Percentiles rank a stretch among this genome's conserved stretches.
These are phyloP conservation scores for Dionaea muscipula DNA, from an alignment of 179 eudicot genomes.

Conservation along the genomic window DNA sequence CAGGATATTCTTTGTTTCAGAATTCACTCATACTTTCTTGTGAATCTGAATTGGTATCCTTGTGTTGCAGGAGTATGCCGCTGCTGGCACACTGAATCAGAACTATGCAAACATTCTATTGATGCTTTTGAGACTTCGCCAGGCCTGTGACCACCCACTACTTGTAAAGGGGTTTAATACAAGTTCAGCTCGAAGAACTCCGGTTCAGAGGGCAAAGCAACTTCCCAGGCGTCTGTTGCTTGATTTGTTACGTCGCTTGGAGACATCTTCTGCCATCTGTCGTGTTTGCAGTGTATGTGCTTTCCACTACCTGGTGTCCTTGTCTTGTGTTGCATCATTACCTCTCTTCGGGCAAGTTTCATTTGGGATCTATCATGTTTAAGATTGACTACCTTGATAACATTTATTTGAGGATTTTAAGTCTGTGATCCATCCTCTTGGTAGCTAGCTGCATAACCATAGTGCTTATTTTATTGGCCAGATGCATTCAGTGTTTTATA, in stretches of 20 bases:
- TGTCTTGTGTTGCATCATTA: not conserved
- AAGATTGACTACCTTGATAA: not conserved
- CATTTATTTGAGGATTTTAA: not conserved
- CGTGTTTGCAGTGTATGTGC: slow-evolving; percentile 54
- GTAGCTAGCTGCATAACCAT: too few species aligned
- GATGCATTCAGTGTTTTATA: too few species aligned
- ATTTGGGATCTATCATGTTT: not conserved
- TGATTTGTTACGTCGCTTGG: slow-evolving; percentile 45
- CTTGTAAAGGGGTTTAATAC: slow-evolving; percentile 65
- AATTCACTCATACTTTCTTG: not conserved
- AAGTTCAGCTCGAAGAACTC: slow-evolving; percentile 42
- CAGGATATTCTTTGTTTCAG: too few species aligned
- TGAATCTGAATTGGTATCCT: not conserved
- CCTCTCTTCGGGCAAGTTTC: not conserved
- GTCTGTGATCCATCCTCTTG: not conserved
- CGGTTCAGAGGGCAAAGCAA: slow-evolving; percentile 44
- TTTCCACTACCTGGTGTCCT: slow-evolving; percentile 6
- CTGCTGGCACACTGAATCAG: slow-evolving; percentile 86
- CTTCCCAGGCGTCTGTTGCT: slow-evolving; percentile 47
- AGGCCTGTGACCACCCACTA: slow-evolving; percentile 97
- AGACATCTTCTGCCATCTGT: slow-evolving; percentile 54
- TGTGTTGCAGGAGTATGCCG: slow-evolving; percentile 76
- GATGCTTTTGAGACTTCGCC: slow-evolving; percentile 97
- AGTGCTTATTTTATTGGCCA: too few species aligned
- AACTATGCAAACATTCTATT: slow-evolving; percentile 92